A percentile compares a stretch with the other conserved stretches of the same genome.
These are phyloP conservation scores for Pseudozyma hubeiensis DNA, from an alignment of 1,284 basidiomycete genomes.

Conservation along the genomic window DNA sequence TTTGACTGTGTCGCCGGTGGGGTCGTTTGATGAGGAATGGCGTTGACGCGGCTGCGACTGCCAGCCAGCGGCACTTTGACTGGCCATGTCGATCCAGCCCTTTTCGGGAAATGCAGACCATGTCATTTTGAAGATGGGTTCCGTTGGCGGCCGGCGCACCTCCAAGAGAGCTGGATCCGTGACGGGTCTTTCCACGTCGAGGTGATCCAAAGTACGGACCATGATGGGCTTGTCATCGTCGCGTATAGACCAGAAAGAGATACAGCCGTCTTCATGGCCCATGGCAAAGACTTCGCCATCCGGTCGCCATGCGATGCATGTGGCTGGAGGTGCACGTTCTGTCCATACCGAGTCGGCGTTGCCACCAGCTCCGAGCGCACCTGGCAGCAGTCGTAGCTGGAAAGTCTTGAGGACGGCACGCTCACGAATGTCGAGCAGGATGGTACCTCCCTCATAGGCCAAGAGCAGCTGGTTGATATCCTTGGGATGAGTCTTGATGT, in stretches of 20 bases:
- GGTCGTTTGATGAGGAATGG: constrained; percentile 14
- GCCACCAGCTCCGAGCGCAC: constrained; percentile 71
- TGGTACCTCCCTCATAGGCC: constrained; percentile 78
- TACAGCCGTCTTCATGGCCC: constrained; percentile 85
- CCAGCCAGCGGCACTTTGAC: constrained; percentile 47
- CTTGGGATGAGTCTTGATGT: constrained; percentile 76
- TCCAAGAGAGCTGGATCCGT: constrained; percentile 23
- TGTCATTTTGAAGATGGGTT: constrained; percentile 87
- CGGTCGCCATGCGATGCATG: constrained; percentile 77
- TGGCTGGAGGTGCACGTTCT: constrained; percentile 79
- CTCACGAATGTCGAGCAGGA: constrained; percentile 60
- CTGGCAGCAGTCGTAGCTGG: constrained; percentile 61
- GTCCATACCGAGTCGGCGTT: constrained; percentile 72
- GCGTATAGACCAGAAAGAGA: constrained; percentile 86
- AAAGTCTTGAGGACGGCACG: constrained; percentile 56
- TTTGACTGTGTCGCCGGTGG: constrained; percentile 10
- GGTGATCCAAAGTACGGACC: constrained; percentile 72
- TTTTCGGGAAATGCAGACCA: constrained; percentile 73
- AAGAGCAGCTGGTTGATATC: constrained; percentile 84
- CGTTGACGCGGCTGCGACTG: constrained; percentile 29
- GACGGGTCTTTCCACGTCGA: constrained; percentile 61
- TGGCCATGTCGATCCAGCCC: constrained; percentile 57
- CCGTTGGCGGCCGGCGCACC: constrained; percentile 65
- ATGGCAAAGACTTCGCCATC: constrained; percentile 73
- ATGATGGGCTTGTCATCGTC: constrained; percentile 83